These are phyloP conservation scores for Ustilago loliicola DNA, from an alignment of 1,284 basidiomycete genomes.

Conservation along the genomic window DNA sequence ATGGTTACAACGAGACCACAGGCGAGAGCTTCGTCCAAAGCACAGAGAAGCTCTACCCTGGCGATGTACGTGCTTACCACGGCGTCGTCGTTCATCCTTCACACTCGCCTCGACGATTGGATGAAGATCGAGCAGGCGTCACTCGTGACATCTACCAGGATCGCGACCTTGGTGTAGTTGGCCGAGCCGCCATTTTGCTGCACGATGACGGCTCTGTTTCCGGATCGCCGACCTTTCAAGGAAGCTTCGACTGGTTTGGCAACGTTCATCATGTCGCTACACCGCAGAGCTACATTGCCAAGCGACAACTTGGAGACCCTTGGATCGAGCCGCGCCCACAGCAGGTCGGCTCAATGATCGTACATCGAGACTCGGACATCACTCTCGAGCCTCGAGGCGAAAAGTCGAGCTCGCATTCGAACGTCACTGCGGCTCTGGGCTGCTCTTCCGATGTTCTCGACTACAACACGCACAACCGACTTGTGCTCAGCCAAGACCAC, in stretches of 20 bases:
- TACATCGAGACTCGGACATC: slow-evolving; percentile 62
- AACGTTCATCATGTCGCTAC: slow-evolving; percentile 59
- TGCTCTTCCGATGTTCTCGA: slow-evolving; percentile 54
- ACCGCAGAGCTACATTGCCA: slow-evolving; percentile 42
- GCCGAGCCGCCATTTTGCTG: slow-evolving; percentile 59
- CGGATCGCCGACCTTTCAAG: slow-evolving; percentile 54
- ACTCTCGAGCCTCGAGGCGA: slow-evolving; percentile 27
- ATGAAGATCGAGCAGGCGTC: slow-evolving; percentile 56
- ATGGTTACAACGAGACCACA: slow-evolving; percentile 39
- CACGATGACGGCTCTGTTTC: slow-evolving; percentile 58
- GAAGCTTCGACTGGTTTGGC: slow-evolving; percentile 61
- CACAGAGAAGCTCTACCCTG: slow-evolving; percentile 41
- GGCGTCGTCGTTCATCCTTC: slow-evolving; percentile 60
- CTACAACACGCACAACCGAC: slow-evolving; percentile 57
- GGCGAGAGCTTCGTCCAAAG: slow-evolving; percentile 33
- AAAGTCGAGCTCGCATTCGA: slow-evolving; percentile 3
- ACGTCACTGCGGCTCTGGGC: slow-evolving; percentile 21
- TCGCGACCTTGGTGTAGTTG: slow-evolving; percentile 52
- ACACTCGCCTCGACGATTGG: slow-evolving; percentile 43
- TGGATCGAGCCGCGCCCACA: slow-evolving; percentile 35
- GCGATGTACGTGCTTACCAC: slow-evolving; percentile 63
- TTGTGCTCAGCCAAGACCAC: slow-evolving; percentile 49
- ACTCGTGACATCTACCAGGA: slow-evolving; percentile 49
- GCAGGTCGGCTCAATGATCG: slow-evolving; percentile 35
- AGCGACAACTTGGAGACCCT: slow-evolving; percentile 42